phyloP scores from a whole-genome alignment of 441 rosid species.

The Euphorbia schlechtendalii region DNA sequence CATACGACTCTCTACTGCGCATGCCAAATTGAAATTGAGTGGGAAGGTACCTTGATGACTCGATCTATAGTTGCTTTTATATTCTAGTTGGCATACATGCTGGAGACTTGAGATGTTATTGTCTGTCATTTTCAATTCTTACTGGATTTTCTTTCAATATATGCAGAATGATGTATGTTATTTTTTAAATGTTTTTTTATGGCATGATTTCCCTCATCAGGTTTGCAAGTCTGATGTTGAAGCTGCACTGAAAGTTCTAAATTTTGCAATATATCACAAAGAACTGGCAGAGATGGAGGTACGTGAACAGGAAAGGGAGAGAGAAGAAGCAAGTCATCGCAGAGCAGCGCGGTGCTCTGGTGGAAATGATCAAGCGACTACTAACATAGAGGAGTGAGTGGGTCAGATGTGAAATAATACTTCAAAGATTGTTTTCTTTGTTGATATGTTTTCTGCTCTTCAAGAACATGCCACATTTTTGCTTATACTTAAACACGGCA shows the following conservation, averaged over 20 bases:
- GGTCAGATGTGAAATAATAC: neutral
- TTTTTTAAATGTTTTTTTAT: neutral
- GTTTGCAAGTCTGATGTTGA: constrained; percentile 76
- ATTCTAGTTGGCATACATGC: neutral
- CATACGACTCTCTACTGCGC: constrained; percentile 94
- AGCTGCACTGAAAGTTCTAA: constrained; percentile 79
- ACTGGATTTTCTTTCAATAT: neutral
- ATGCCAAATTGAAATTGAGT: constrained; percentile 89
- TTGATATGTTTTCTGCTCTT: neutral
- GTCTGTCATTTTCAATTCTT: neutral
- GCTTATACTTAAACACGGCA: neutral
- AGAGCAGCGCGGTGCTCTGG: constrained; percentile 31
- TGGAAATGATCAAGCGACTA: constrained; percentile 25
- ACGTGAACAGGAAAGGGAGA: constrained; percentile 72
- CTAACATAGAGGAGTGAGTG: constrained; percentile 43
- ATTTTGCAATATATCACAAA: constrained; percentile 95
- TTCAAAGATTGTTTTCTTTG: neutral
- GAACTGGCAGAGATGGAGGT: constrained; percentile 97
- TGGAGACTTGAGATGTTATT: neutral
- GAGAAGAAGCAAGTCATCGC: constrained; percentile 52
- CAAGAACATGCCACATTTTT: neutral
- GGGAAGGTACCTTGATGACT: constrained; percentile 64
- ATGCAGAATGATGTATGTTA: neutral
- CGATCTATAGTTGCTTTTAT: neutral
- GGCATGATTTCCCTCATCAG: constrained; percentile 39